A percentile compares a stretch with the other conserved stretches of the same genome.
Evolutionary conservation across 1,139 yeast species (phyloP).

Genomic region (Blastobotrys malaysiensis): DNA sequence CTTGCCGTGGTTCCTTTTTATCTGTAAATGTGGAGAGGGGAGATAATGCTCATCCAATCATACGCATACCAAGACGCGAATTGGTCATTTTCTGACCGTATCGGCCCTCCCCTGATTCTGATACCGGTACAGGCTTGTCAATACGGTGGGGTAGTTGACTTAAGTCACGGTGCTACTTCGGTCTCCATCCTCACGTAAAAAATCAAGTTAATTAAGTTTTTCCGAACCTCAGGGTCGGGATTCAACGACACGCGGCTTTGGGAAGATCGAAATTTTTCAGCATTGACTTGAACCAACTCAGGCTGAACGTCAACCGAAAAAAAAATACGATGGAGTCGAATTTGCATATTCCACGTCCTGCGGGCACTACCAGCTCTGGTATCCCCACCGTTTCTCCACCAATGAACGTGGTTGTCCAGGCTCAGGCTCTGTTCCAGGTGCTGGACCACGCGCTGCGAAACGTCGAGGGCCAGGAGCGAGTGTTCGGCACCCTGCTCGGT

Average conservation of each 20-base stretch:
- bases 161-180: too few species aligned
- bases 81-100: too few species aligned
- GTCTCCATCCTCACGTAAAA: too few species aligned
- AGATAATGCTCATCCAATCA: too few species aligned
- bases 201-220: neutral
- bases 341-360: constrained; percentile 28
- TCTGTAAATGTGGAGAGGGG: too few species aligned
- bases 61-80: too few species aligned
- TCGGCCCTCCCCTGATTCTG: too few species aligned
- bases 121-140: too few species aligned
- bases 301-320: neutral
- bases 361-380: constrained; percentile 24
- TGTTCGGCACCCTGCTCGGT: constrained; percentile 81
- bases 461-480: constrained; percentile 47
- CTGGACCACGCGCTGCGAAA: constrained; percentile 51
- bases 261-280: neutral
- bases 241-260: neutral
- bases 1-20: too few species aligned
- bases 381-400: constrained; percentile 27
- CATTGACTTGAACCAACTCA: neutral
- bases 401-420: constrained; percentile 36
- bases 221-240: neutral
- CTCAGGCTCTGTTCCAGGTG: constrained; percentile 71
- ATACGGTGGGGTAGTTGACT: too few species aligned
- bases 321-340: constrained; percentile 24